phyloP scores from a whole-genome alignment of 2,329 filamentous ascomycete genomes.

The Rutstroemia sydowiana region DNA sequence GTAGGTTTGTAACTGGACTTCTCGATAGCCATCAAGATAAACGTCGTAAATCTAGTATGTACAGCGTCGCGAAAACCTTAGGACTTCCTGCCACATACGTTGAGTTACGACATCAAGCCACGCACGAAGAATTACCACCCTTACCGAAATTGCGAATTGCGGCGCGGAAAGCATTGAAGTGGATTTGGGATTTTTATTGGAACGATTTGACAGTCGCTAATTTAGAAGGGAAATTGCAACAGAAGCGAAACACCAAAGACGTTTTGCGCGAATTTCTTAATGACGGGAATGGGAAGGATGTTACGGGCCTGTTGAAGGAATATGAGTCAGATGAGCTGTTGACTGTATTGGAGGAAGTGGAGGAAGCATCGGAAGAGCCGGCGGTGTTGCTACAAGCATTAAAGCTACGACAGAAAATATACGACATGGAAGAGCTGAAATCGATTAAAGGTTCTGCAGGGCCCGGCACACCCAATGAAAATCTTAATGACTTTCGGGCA shows the following conservation, averaged over 20 bases:
- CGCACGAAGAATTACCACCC: conserved; percentile 79
- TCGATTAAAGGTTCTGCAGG: not conserved
- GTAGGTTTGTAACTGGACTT: conserved; percentile 71
- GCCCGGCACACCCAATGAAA: not conserved
- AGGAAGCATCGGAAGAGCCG: conserved; percentile 14
- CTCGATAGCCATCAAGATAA: conserved; percentile 66
- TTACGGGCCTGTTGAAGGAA: conserved; percentile 11
- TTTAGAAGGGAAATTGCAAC: conserved; percentile 14
- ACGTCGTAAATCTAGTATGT: conserved; percentile 64
- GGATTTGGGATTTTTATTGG: conserved; percentile 94
- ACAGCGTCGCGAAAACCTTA: conserved; percentile 59
- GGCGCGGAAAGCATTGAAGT: conserved; percentile 62
- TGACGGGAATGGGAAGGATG: conserved; percentile 21
- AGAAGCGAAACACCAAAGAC: too few relatives aligned
- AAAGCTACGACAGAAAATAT: conserved; percentile 38
- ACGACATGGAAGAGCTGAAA: conserved; percentile 16
- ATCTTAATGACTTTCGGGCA: conserved; percentile 16
- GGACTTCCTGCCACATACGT: conserved; percentile 73
- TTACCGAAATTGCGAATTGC: conserved; percentile 65
- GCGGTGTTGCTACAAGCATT: conserved; percentile 21
- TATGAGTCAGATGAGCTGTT: conserved; percentile 18
- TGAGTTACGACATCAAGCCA: conserved; percentile 81
- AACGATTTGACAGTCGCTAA: conserved; percentile 32
- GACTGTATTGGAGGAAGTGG: conserved; percentile 19
- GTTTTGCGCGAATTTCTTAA: conserved; percentile 15